Base-by-base conservation (phyloP, 2,329 filamentous ascomycete genomes). In the Stachybotrys elegans region DNA sequence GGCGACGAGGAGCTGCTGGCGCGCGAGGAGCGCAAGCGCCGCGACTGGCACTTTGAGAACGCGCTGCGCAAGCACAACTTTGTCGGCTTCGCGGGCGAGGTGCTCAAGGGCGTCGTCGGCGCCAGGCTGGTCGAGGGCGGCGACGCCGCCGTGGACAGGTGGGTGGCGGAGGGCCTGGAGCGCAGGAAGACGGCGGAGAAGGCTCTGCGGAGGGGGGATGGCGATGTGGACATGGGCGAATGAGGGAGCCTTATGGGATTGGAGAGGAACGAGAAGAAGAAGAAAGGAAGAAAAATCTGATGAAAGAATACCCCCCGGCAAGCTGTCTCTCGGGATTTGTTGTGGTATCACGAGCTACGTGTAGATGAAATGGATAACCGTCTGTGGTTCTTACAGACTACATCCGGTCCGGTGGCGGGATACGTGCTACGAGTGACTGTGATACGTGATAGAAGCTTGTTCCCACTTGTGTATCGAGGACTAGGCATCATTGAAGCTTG, bases 31-130 rank as follows among this genome's bases (percentile, higher is more conserved):
- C 75, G 79, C 59, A 95, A 95, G 79, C 77, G 93, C 42, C 76
- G 76, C 46, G 86, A 84, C 51, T 98, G 93, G 93, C 78, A 83
- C 60, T 96, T 93, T 76, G 93, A 98, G 76, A 98, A 98, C 67
- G 86, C 90, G 11, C 72, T 98, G 57, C 72, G 93, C 48, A 74
- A 87, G 56, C 92, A 95, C 66, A 98, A 98, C 67, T 98, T 98
- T 70, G 88, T 98, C 1, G 92, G 90, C 0, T 96, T 98, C 58
- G 86, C 92, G 4, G 90, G 88, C 12, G 90, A 96, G 71, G 74
- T 96, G 48, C 70, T 95, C 55, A 94, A 93, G 72, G 86, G 83
- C 1, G 92, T 96, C 4, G 86, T 89, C n/a, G 75, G 69, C 51
- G 65, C 70, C 48, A 95, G 94, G 73, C 61, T 94, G 32, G 71